These are phyloP conservation scores for Mycogone perniciosa DNA, from an alignment of 2,329 filamentous ascomycete species.

Conservation along the genomic window DNA sequence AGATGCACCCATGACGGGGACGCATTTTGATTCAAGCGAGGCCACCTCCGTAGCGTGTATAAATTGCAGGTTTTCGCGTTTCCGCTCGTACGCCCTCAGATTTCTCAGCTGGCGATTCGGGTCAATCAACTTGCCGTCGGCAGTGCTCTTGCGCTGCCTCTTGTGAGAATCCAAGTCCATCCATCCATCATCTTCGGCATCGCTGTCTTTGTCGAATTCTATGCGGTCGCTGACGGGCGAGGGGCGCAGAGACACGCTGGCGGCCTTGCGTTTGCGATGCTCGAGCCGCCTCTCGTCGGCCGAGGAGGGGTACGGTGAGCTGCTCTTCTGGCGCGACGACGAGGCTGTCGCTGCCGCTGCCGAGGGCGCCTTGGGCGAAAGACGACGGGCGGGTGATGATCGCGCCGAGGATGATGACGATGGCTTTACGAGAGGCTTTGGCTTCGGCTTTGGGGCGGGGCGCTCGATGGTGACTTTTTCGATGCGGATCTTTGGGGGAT, in stretches of 20 bases:
- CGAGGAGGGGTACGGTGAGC: constrained; percentile 37
- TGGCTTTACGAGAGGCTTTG: constrained; percentile 25
- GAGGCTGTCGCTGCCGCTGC: constrained; percentile 12
- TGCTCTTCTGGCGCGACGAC: constrained; percentile 32
- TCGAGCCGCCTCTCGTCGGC: constrained; percentile 31
- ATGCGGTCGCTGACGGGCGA: constrained; percentile 45
- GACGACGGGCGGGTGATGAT: constrained; percentile 30
- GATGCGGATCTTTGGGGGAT: constrained; percentile 44
- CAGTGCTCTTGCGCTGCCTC: constrained; percentile 38
- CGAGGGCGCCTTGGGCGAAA: constrained; percentile 33
- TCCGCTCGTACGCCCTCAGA: constrained; percentile 39
- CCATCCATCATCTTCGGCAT: constrained; percentile 49
- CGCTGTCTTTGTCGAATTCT: constrained; percentile 45
- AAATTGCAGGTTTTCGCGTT: constrained; percentile 38
- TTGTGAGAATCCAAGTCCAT: constrained; percentile 43
- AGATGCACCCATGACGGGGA: constrained; percentile 42
- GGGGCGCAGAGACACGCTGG: constrained; percentile 25
- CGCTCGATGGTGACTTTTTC: constrained; percentile 44
- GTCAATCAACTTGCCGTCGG: constrained; percentile 38
- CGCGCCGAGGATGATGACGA: constrained; percentile 22
- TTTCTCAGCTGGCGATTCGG: constrained; percentile 42
- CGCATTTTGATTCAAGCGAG: constrained; percentile 44
- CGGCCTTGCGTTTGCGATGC: constrained; percentile 48
- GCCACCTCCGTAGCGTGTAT: constrained; percentile 55
- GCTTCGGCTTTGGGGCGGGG: constrained; percentile 30